Conservation (phyloP, 352 stramenopile genomes). For the Saprolegnia diclina region DNA sequence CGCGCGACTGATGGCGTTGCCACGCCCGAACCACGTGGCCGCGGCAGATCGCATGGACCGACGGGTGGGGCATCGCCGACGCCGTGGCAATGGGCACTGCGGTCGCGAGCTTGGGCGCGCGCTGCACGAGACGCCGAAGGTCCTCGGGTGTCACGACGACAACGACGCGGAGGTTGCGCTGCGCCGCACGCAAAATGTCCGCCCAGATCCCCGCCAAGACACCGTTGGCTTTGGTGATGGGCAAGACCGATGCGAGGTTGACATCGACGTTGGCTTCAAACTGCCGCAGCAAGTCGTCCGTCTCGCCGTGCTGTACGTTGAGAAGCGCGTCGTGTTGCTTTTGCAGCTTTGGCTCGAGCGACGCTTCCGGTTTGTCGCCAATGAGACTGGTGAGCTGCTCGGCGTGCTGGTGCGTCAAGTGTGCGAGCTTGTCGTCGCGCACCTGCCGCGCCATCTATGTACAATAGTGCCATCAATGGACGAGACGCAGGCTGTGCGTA, state of each 20-base stretch:
- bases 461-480: neutral
- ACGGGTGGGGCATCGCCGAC: neutral
- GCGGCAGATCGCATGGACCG: neutral
- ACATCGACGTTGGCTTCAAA: slow-evolving; percentile 26
- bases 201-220: slow-evolving; percentile 22
- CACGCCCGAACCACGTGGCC: neutral
- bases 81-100: neutral
- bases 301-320: slow-evolving; percentile 23
- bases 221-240: slow-evolving; percentile 10
- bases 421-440: slow-evolving; percentile 55
- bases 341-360: neutral
- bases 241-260: slow-evolving; percentile 4
- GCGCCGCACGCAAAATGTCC: slow-evolving; percentile 9
- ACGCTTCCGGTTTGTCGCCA: neutral
- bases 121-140: neutral
- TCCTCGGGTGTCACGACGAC: neutral
- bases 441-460: slow-evolving; percentile 38
- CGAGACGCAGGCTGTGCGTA: slow-evolving; percentile 20
- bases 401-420: slow-evolving; percentile 36
- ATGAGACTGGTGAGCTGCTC: neutral
- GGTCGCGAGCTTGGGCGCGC: slow-evolving; percentile 9
- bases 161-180: slow-evolving; percentile 11
- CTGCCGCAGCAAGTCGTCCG: slow-evolving; percentile 14
- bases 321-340: slow-evolving; percentile 10
- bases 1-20: neutral